Base-by-base conservation (phyloP, 148 eudicot species). In the Talinum fruticosum region DNA sequence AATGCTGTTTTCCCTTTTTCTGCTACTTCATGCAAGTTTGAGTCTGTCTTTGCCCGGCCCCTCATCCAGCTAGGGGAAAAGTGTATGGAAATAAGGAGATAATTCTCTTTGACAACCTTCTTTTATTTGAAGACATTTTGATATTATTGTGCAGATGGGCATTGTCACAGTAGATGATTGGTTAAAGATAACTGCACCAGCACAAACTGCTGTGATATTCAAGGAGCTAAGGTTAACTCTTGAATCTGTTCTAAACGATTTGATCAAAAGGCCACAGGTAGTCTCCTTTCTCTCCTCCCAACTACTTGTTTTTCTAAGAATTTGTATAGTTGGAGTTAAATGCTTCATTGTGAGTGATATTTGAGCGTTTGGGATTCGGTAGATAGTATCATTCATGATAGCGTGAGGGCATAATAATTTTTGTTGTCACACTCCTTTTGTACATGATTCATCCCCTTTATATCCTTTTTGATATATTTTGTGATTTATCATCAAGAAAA, bases 141-240 rank as follows among this genome's bases (percentile, higher is more conserved):
- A 62, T 41, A 28, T 23, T 30, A 44, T 67, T 69, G 28, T 78
- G 72, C 92, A 95, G 99, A 78, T 90, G 72, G 99, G 97, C 74
- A 80, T 88, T 73, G 86, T 95, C 72, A 89, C 84, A 28, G 84
- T 95, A 68, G 97, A 95, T 87, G 86, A 88, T 64, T 96, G 99
- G 99, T 83, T 96, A 53, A 90, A 96, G 87, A 75, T 96, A 78
- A 79, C 87, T 71, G 99, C 99, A 75, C 93, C 97, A 24, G 99
- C 99, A 69, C 99, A 93, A 90, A 93, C 93, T 71, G 96, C 97
- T 74, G 99, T 96, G 75, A 86, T 96, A 77, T 96, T 96, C 88
- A 93, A 91, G 79, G 94, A 91, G 83, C 97, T 96, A 47, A 87
- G 97, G 23, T 78, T 78, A 83, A 91, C 97, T 54, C 97, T 96